Percentiles rank a stretch among this genome's conserved stretches.
These are phyloP conservation scores for Saccharomycopsis selenospora DNA, from an alignment of 805 yeast species.

Conservation along the genomic window DNA sequence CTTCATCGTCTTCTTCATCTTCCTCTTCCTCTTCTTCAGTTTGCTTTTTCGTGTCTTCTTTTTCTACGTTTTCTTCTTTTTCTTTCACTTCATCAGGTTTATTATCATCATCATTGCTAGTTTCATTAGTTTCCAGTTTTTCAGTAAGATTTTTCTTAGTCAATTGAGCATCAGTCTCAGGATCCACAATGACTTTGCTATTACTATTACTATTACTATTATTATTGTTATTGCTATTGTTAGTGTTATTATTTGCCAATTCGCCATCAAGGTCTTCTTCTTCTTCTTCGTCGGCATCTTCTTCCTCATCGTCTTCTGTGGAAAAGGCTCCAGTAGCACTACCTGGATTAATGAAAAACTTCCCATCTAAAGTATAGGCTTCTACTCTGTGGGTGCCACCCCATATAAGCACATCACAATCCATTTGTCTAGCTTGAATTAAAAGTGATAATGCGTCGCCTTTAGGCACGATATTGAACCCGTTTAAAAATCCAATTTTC, in stretches of 20 bases:
- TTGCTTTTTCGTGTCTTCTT: constrained; percentile 9
- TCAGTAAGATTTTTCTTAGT: constrained; percentile 6
- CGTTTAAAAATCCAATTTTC: constrained; percentile 78
- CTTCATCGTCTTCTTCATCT: constrained; percentile 22
- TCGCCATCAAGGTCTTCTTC: constrained; percentile 28
- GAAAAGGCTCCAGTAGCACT: constrained; percentile 89
- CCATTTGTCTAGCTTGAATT: constrained; percentile 80
- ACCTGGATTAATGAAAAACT: constrained; percentile 94
- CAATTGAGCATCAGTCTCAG: constrained; percentile 21
- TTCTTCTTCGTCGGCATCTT: constrained; percentile 38
- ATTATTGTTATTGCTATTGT: no score
- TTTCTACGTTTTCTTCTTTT: constrained; percentile 7
- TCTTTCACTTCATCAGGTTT: constrained; percentile 1
- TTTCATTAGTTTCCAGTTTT: constrained; percentile 5
- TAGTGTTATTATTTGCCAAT: constrained; percentile 21
- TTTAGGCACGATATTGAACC: constrained; percentile 76
- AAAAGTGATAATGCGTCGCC: constrained; percentile 80
- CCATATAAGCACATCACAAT: constrained; percentile 85
- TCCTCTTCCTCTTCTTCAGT: constrained; percentile 23
- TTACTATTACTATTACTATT: constrained; percentile 24
- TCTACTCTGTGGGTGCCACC: constrained; percentile 93
- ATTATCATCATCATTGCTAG: not conserved
- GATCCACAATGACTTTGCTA: constrained; percentile 22
- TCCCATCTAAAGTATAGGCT: constrained; percentile 87
- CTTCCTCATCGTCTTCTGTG: constrained; percentile 54